These are phyloP conservation scores for Stemphylium lycopersici DNA, from an alignment of 2,329 filamentous ascomycete genomes.

Conservation along the genomic window DNA sequence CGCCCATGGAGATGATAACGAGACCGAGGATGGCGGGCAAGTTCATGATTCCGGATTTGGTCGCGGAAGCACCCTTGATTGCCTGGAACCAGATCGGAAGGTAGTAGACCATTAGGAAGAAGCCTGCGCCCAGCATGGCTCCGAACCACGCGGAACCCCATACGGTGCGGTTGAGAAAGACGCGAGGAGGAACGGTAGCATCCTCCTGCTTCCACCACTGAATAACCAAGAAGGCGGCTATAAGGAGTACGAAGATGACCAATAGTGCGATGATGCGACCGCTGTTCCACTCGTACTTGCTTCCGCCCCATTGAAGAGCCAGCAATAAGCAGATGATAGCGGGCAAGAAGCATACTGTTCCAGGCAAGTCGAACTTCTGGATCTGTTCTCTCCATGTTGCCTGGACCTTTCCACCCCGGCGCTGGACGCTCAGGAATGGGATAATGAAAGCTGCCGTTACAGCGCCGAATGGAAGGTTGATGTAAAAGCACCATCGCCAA, in stretches of 20 bases:
- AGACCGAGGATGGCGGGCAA: conserved; percentile 55
- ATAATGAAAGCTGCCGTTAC: conserved; percentile 51
- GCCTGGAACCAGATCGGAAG: conserved; percentile 58
- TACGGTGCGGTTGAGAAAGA: conserved; percentile 55
- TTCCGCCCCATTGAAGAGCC: conserved; percentile 59
- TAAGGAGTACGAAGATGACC: conserved; percentile 53
- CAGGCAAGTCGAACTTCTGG: conserved; percentile 55
- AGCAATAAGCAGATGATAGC: conserved; percentile 57
- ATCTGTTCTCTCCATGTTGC: conserved; percentile 48
- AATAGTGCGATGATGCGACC: conserved; percentile 56
- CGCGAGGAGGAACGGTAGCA: conserved; percentile 55
- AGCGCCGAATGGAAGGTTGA: conserved; percentile 59
- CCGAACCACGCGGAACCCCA: conserved; percentile 51
- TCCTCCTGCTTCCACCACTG: conserved; percentile 53
- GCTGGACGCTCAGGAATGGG: conserved; percentile 46
- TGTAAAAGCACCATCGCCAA: conserved; percentile 56
- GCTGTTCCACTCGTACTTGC: conserved; percentile 54
- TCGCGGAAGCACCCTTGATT: conserved; percentile 54
- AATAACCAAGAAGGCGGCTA: conserved; percentile 50
- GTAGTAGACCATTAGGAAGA: conserved; percentile 55
- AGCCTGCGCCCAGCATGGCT: conserved; percentile 51
- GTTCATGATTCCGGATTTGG: conserved; percentile 57
- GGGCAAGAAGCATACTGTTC: conserved; percentile 53
- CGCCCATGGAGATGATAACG: conserved; percentile 52
- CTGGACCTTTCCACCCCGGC: conserved; percentile 42